Evolutionary conservation across 768 basidiomycete genomes (phyloP), one percentile per base, ranked within the genome.

Genomic region (Candolleomyces efflorescens): DNA sequence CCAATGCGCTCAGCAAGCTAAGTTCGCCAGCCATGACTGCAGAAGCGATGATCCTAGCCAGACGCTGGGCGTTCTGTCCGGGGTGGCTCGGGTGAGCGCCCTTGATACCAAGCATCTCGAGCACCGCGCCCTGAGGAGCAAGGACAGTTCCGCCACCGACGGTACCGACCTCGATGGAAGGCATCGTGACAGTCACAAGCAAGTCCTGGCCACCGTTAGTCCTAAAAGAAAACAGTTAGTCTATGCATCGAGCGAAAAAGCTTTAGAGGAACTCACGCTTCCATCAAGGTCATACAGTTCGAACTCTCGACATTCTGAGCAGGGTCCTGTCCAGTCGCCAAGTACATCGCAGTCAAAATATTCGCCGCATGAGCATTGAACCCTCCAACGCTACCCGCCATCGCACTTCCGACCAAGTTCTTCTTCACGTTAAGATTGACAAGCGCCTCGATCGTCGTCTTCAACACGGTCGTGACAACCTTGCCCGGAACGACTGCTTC

Each of bases 361-460:
- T 98, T 98, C 54, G 94, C 90, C 5, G 96, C 96, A 71, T 99
- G 97, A 10, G 97, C 97, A 73, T 99, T 99, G 77, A 96, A 98
- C 0, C 97, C 97, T 32, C 97, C 97, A 55, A 98, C 82, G n/a
- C 86, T 87, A 5, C 96, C 97, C 43, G 97, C 96, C 96, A 99
- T 98, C 46, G 96, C 94, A 63, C 92, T 94, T 6, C 97, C 97
- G 52, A 98, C 81, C 63, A 98, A 72, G 72, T 99, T 98, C 87
- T 99, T 99, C 86, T 97, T 97, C 55, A 82, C 77, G 70, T 98
- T 98, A 69, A 99, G 70, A 72, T 92, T 92, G 73, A 91, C 92
- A 61, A 98, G 70, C 54, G 87, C 86, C 65, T 82, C 85, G 17
- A 98, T 94, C 9, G 90, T 97, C 47, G 97, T 98, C 86, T 98